Evolutionary conservation across 768 basidiomycete genomes (phyloP), one percentile per base, ranked within the genome.

Genomic region (Aureoboletus auriporus): DNA sequence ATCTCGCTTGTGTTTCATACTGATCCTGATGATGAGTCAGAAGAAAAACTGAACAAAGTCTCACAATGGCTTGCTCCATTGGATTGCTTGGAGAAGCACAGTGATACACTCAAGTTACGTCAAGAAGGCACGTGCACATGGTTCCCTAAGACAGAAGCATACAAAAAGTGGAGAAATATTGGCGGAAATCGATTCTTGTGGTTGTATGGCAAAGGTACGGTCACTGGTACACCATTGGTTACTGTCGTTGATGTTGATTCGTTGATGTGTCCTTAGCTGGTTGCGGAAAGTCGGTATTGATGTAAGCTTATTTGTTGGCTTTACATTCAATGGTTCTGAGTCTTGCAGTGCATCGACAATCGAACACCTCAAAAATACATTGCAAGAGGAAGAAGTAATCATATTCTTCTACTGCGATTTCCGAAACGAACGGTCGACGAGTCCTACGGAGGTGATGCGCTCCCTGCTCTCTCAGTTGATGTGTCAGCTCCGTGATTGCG

Each of bases 321-420:
- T n/a, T n/a, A n/a, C n/a, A n/a, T n/a, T n/a, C n/a, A n/a, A n/a
- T n/a, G n/a, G n/a, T n/a, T n/a, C n/a, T n/a, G n/a, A n/a, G 44
- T 27, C n/a, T n/a, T n/a, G n/a, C n/a, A n/a, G n/a, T n/a, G n/a
- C n/a, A n/a, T n/a, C n/a, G n/a, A n/a, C n/a, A 8, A 37, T 50
- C 27, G 49, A 44, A 10, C 5, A 50, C 11, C 41, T 43, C 11
- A 36, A 27, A 14, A 26, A 10, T 5, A 37, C 41, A 3, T 9
- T 43, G 12, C 3, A 6, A 37, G 20, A 23, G 5, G 36, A 28
- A 6, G 47, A 49, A 38, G 47, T 35, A 7, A 4, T 49, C 12
- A 20, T 27, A 8, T 43, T 42, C 23, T 44, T 50, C 38, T 50
- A 44, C 13, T 42, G 43, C 17, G 49, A 50, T 44, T 44, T 50